Evolutionary conservation across 192 early-diverging fungal genomes (phyloP).

Genomic region (Coemansia sp.): DNA sequence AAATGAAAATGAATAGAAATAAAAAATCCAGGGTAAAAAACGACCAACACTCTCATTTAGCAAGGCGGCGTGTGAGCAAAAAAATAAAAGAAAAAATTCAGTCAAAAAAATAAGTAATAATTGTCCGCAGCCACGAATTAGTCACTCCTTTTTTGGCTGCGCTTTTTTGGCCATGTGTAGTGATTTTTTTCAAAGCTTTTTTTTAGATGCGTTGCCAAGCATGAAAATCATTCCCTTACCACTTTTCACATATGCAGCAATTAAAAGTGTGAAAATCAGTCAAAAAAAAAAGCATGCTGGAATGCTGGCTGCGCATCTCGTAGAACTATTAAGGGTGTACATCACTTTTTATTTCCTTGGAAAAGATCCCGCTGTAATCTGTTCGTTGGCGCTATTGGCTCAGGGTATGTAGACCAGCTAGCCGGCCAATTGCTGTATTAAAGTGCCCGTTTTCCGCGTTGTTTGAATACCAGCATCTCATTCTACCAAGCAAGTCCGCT

Average conservation of each 20-base stretch:
- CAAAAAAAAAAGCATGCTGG: too few relatives aligned
- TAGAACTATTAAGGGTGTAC: too few relatives aligned
- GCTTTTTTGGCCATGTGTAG: not conserved
- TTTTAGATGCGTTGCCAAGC: not conserved
- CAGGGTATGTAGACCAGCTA: too few relatives aligned
- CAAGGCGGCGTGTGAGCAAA: conserved; percentile 4
- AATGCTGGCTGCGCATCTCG: not conserved
- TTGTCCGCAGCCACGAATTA: not conserved
- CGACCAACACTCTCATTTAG: not conserved
- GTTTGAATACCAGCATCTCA: too few relatives aligned
- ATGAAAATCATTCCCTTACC: not conserved
- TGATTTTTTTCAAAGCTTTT: not conserved
- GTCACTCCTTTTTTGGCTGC: not conserved
- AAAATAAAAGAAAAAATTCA: not conserved
- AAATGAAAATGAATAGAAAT: not conserved
- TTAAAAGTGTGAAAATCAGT: too few relatives aligned
- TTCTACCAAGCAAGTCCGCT: too few relatives aligned
- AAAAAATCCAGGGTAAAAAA: not conserved
- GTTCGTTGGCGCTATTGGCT: too few relatives aligned
- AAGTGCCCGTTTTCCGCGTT: too few relatives aligned
- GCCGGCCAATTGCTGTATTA: too few relatives aligned
- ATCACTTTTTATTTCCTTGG: too few relatives aligned
- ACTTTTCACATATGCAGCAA: not conserved
- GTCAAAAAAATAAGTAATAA: not conserved
- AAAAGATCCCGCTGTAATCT: too few relatives aligned